These are phyloP conservation scores for Dryas drummondii DNA, from an alignment of 306 rosid genomes.

Conservation along the genomic window DNA sequence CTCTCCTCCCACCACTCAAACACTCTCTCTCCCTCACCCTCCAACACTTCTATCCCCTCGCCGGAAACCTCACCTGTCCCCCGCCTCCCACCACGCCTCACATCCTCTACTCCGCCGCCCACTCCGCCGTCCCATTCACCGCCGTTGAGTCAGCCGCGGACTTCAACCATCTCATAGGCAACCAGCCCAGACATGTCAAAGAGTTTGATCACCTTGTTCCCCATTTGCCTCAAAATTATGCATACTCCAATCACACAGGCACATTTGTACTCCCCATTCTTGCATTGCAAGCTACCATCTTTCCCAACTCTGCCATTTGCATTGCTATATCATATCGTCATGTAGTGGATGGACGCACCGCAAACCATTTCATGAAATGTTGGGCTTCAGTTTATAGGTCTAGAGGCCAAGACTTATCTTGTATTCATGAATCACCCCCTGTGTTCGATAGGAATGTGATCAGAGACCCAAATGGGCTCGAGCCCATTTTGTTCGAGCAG, in stretches of 20 bases:
- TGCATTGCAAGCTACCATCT: conserved; percentile 34
- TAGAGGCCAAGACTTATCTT: neutral
- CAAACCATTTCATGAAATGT: conserved; percentile 34
- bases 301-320: conserved; percentile 27
- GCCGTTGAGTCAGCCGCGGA: conserved; percentile 21
- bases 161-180: conserved; percentile 14
- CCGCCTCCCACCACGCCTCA: conserved; percentile 33
- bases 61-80: conserved; percentile 23
- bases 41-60: conserved; percentile 38
- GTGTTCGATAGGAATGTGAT: conserved; percentile 10
- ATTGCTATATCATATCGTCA: conserved; percentile 28
- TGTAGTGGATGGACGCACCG: conserved; percentile 31
- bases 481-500: neutral
- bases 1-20: conserved; percentile 33
- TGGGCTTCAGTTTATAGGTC: conserved; percentile 27
- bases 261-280: conserved; percentile 17
- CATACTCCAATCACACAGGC: neutral
- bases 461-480: conserved; percentile 16
- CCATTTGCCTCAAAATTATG: neutral
- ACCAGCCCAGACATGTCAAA: conserved; percentile 14
- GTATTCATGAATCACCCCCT: neutral
- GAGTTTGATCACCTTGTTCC: conserved; percentile 31
- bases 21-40: conserved; percentile 40
- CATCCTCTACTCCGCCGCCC: conserved; percentile 16
- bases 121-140: conserved; percentile 17